Base-by-base conservation (phyloP, 176 grass and related monocot genomes). In the Oryza meridionalis region DNA sequence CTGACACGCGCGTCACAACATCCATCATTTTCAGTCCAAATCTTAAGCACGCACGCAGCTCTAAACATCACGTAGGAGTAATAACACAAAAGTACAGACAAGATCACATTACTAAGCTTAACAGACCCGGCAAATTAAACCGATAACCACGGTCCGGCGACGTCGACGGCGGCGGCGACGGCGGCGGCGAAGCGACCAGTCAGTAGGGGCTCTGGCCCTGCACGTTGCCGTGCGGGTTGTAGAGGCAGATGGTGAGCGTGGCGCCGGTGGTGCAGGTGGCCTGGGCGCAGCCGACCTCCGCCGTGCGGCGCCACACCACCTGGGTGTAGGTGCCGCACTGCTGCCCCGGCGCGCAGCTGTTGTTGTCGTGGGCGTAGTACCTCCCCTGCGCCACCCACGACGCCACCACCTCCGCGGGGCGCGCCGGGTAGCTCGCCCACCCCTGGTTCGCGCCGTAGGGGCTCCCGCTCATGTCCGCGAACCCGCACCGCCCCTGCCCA, bases 241-340 rank as follows among this genome's bases (percentile, higher is more conserved):
- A 97, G 38, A 94, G 86, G 80, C 92, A 92, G 65, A 94, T 1
- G 21, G 88, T 97, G 51, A 97, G 85, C 53, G 92, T 91, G 76
- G 86, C 69, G 45, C 82, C 86, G 49, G 79, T 61, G 73, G 29
- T 46, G 88, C 92, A 94, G 75, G 25, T 85, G 65, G 86, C 88
- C 92, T 92, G 94, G 37, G 94, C 84, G 82, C 94, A 97, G 0
- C 94, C 94, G 49, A 94, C 71, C 67, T 69, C 75, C 64, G 46
- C 59, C 37, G 90, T 85, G 76, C 53, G 73, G 5, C 92, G 81
- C 94, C 94, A 97, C 78, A 91, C 93, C 59, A 98, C 96, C 88
- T 98, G 96, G 63, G 96, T 98, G 93, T 93, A 98, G 4, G 91
- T 93, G 46, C 96, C 96, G 89, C 93, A 93, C 65, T 86, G 75